Percentiles rank a stretch among this genome's conserved stretches.
These are phyloP conservation scores for Cercospora zeae-maydis DNA, from an alignment of 2,329 filamentous ascomycete genomes.

Conservation along the genomic window DNA sequence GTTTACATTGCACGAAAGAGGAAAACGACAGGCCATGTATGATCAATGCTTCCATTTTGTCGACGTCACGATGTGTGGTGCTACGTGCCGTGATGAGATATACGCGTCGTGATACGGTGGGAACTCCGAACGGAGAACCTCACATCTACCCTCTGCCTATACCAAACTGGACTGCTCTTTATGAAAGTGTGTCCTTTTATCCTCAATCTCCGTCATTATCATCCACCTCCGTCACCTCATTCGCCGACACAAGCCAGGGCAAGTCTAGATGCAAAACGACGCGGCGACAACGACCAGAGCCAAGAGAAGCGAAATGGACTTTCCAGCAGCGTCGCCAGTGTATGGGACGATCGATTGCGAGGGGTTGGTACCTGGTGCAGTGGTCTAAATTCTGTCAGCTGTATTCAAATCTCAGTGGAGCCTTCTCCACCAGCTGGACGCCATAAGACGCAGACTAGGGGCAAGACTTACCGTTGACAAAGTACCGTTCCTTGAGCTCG, in stretches of 20 bases:
- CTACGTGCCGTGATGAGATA: constrained; percentile 6
- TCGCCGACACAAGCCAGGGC: background rate
- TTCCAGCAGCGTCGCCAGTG: constrained; percentile 3
- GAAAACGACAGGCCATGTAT: constrained; percentile 1
- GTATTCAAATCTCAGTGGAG: background rate
- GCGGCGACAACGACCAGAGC: background rate
- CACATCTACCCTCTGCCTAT: background rate
- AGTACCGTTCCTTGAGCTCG: constrained; percentile 10
- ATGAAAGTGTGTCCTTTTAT: background rate
- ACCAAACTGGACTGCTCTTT: background rate
- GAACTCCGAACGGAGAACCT: background rate
- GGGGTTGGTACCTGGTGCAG: background rate
- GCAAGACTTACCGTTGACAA: constrained; percentile 9
- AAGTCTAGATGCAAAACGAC: background rate
- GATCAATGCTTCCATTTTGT: constrained; percentile 9
- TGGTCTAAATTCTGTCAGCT: background rate
- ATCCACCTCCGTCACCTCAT: background rate
- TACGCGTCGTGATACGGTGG: constrained; percentile 6
- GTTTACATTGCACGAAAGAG: constrained; percentile 4
- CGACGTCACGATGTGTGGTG: constrained; percentile 6
- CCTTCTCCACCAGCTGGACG: background rate
- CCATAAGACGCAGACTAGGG: background rate
- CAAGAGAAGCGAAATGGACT: background rate
- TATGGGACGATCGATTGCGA: constrained; percentile 13
- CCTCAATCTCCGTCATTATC: background rate